These are phyloP conservation scores for Cryptococcus sp. DNA, from an alignment of 1,284 basidiomycete genomes.

Conservation along the genomic window DNA sequence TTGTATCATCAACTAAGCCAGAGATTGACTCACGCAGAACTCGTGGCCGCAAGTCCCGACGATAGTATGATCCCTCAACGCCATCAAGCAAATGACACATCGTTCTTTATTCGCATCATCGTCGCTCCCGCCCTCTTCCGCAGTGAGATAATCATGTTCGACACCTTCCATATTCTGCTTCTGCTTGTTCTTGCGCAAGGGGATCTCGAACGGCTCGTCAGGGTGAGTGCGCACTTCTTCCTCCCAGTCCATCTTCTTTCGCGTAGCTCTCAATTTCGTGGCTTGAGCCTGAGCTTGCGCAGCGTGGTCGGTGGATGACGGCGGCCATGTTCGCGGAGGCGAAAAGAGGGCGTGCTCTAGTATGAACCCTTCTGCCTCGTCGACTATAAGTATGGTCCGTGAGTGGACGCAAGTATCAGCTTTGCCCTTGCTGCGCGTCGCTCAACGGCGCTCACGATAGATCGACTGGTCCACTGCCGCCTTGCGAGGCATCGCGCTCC, in stretches of 20 bases:
- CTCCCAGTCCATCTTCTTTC: slow-evolving; percentile 43
- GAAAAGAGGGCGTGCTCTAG: slow-evolving; percentile 40
- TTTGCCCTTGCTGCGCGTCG: neutral
- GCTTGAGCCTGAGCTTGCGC: slow-evolving; percentile 6
- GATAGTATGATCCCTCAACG: slow-evolving; percentile 71
- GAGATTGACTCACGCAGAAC: slow-evolving; percentile 60
- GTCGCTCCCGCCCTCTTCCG: slow-evolving; percentile 6
- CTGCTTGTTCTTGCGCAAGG: slow-evolving; percentile 5
- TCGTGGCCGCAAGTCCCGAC: slow-evolving; percentile 75
- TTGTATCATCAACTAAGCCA: neutral
- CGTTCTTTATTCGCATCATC: slow-evolving; percentile 37
- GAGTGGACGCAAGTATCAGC: neutral
- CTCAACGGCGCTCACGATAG: slow-evolving; percentile 19
- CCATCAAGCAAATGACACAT: slow-evolving; percentile 71
- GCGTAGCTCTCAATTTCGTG: slow-evolving; percentile 15
- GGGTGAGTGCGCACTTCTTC: slow-evolving; percentile 26
- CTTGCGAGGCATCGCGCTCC: slow-evolving; percentile 24
- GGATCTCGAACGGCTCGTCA: slow-evolving; percentile 26
- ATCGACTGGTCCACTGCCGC: slow-evolving; percentile 25
- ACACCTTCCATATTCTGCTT: slow-evolving; percentile 1
- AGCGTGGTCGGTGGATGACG: slow-evolving; percentile 18
- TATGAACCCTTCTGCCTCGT: slow-evolving; percentile 44
- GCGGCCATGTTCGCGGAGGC: slow-evolving; percentile 38
- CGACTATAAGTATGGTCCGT: slow-evolving; percentile 19
- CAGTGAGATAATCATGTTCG: neutral